These are phyloP conservation scores for Phialemoniopsis sp. DNA, from an alignment of 2,329 filamentous ascomycete species.

Conservation along the genomic window DNA sequence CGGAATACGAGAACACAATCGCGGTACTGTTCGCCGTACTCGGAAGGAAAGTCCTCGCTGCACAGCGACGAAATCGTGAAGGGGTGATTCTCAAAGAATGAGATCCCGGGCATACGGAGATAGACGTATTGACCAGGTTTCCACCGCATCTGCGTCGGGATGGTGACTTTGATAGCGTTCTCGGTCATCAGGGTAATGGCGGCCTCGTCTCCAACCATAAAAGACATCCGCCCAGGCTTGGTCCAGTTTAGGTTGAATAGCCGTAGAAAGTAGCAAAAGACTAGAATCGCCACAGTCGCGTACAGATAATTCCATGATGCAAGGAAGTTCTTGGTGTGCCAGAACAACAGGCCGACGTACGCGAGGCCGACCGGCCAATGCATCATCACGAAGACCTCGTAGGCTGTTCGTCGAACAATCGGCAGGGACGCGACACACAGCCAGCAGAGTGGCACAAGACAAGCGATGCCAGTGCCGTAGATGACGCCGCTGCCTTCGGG, in stretches of 20 bases:
- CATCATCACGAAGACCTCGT: conserved; percentile 79
- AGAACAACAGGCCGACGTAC: conserved; percentile 84
- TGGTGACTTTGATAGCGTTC: conserved; percentile 92
- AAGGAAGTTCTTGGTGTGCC: conserved; percentile 92
- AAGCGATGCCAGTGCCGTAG: conserved; percentile 83
- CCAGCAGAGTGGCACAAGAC: conserved; percentile 75
- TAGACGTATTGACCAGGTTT: conserved; percentile 93
- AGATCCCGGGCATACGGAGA: conserved; percentile 88
- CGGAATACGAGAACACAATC: conserved; percentile 91
- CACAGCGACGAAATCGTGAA: conserved; percentile 93
- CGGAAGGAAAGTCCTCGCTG: conserved; percentile 88
- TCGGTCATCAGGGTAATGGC: conserved; percentile 86
- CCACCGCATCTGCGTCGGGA: conserved; percentile 91
- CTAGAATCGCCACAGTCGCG: conserved; percentile 75
- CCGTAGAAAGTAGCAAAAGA: conserved; percentile 67
- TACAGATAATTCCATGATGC: conserved; percentile 88
- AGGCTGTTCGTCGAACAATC: conserved; percentile 69
- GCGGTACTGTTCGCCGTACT: conserved; percentile 81
- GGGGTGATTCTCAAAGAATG: conserved; percentile 86
- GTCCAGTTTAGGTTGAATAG: conserved; percentile 89
- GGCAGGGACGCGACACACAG: conserved; percentile 83
- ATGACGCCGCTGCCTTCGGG: conserved; percentile 61
- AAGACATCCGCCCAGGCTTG: conserved; percentile 69
- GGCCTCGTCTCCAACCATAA: conserved; percentile 86
- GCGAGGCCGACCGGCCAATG: conserved; percentile 79